These are phyloP conservation scores for Vitis hybrid DNA, from an alignment of 177 flowering plant species.

Conservation along the genomic window DNA sequence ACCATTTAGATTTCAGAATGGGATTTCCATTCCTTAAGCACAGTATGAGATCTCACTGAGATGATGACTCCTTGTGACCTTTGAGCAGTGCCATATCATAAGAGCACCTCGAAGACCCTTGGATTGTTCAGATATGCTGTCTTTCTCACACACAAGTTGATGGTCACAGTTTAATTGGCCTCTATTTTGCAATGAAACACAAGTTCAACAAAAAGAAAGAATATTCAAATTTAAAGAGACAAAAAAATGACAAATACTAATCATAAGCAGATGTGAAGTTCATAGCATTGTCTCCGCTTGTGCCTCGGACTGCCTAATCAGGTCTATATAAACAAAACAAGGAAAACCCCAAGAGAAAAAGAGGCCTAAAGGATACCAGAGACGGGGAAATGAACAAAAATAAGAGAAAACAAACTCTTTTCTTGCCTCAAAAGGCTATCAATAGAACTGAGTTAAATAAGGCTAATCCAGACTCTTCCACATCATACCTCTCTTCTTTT, in stretches of 20 bases:
- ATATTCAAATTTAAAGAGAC: neutral
- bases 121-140: neutral
- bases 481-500: conserved; percentile 32
- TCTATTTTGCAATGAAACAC: neutral
- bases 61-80: too few species aligned
- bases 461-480: neutral
- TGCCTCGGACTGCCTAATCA: conserved; percentile 1
- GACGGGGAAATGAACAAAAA: neutral
- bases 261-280: neutral
- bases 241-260: neutral
- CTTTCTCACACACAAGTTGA: neutral
- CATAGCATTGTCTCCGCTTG: neutral
- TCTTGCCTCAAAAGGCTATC: neutral
- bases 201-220: neutral
- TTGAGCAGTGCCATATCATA: neutral
- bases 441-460: neutral
- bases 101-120: neutral
- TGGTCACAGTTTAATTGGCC: neutral
- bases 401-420: neutral
- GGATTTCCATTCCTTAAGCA: too few species aligned
- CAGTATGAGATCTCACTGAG: too few species aligned
- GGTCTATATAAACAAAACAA: neutral
- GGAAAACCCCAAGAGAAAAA: neutral
- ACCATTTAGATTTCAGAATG: too few species aligned
- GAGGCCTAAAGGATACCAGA: neutral